Evolutionary conservation across 2,329 filamentous ascomycete species (phyloP).

Genomic region (Juglanconis sp.): DNA sequence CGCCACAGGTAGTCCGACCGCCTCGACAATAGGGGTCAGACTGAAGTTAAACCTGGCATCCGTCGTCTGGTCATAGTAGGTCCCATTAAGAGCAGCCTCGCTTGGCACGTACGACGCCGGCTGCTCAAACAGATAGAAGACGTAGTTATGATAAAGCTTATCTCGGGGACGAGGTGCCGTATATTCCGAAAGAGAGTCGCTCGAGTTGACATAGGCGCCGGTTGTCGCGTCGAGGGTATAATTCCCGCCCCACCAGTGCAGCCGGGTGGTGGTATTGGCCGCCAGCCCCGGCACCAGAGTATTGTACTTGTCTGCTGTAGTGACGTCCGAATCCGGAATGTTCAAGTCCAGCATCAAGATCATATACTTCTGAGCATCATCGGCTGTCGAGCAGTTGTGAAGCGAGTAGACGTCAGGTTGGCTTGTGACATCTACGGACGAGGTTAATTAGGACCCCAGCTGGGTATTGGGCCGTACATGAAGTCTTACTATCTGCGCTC

Average conservation of each 20-base stretch:
- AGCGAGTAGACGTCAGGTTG: not conserved
- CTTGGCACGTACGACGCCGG: not conserved
- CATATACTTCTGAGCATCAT: not conserved
- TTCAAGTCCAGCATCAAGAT: not conserved
- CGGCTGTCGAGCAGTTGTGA: not conserved
- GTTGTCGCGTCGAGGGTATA: not conserved
- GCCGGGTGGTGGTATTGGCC: not conserved
- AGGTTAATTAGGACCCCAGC: not conserved
- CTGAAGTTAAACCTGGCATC: not conserved
- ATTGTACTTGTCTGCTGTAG: not conserved
- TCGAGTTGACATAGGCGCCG: not conserved
- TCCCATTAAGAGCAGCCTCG: not conserved
- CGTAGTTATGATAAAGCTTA: not conserved
- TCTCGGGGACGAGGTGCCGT: not conserved
- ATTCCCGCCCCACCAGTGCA: not conserved
- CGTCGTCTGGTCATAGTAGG: not conserved
- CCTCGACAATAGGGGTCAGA: not conserved
- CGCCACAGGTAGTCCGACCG: not conserved
- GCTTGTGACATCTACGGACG: not conserved
- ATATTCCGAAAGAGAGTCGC: not conserved
- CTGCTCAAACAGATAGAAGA: not conserved
- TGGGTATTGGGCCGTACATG: not conserved
- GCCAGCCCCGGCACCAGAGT: not conserved
- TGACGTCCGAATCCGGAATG: not conserved
- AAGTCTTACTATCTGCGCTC: not conserved